Conservation (phyloP, 768 basidiomycete genomes). For the Pulveroboletus sp. region DNA sequence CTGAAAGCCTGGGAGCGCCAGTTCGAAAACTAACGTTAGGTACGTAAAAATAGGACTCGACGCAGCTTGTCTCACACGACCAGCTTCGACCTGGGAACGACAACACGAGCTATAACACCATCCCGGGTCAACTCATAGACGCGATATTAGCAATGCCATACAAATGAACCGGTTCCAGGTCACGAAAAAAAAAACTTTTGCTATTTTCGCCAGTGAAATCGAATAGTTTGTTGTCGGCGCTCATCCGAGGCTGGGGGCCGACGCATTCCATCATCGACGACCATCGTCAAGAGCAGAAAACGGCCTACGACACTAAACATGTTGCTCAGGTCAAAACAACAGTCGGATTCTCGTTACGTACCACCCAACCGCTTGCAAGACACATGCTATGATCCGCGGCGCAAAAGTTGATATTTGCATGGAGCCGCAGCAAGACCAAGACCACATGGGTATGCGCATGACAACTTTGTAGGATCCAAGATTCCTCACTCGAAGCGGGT, state of each 20-base stretch:
- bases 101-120: not conserved
- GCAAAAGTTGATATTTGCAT: no score
- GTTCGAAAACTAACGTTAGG: not conserved
- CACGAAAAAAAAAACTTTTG: no score
- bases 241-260: not conserved
- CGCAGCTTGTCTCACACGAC: conserved; percentile 1
- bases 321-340: no score
- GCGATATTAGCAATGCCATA: not conserved
- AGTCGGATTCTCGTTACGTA: no score
- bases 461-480: not conserved
- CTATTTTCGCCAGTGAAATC: not conserved
- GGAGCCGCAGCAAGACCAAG: no score
- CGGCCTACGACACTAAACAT: no score
- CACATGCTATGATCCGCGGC: no score
- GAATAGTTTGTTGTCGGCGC: not conserved
- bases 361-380: no score
- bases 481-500: not conserved
- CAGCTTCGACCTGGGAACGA: conserved; percentile 2
- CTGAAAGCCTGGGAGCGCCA: not conserved
- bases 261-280: no score
- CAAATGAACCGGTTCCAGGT: not conserved
- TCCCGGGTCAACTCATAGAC: not conserved
- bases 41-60: not conserved
- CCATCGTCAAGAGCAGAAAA: not conserved
- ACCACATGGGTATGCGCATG: no score